Evolutionary conservation across 1,284 basidiomycete species (phyloP).

Genomic region (Phellopilus nigrolimitatus): DNA sequence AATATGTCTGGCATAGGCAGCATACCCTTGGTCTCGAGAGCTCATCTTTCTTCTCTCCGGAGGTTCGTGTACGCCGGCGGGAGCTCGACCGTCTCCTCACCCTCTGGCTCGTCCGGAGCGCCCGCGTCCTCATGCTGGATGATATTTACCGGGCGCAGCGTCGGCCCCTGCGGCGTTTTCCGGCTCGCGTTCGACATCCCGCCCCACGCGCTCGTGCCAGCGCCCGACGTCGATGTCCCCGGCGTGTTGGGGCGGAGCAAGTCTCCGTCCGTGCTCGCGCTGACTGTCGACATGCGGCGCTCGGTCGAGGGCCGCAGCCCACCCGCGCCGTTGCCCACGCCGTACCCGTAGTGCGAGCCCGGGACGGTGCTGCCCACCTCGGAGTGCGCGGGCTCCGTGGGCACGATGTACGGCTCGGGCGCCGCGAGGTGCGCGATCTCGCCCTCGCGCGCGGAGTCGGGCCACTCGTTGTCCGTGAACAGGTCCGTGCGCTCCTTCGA

Average conservation of each 20-base stretch:
- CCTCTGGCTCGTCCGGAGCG: conserved; percentile 36
- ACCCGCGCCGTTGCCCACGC: conserved; percentile 4
- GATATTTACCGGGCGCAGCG: conserved; percentile 67
- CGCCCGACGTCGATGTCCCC: conserved; percentile 26
- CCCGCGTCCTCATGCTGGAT: conserved; percentile 81
- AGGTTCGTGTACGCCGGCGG: conserved; percentile 76
- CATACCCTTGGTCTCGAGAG: background rate
- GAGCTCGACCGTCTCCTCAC: conserved; percentile 68
- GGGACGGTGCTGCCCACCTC: conserved; percentile 11
- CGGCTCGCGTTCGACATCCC: conserved; percentile 37
- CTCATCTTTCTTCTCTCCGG: background rate
- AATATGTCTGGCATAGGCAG: too few species aligned
- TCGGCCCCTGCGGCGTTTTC: conserved; percentile 39
- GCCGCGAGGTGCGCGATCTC: conserved; percentile 44
- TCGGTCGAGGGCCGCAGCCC: background rate
- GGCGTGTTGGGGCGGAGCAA: conserved; percentile 39
- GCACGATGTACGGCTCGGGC: conserved; percentile 27
- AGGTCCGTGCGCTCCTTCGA: conserved; percentile 55
- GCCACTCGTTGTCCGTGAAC: conserved; percentile 56
- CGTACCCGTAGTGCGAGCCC: conserved; percentile 14
- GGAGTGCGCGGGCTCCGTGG: conserved; percentile 7
- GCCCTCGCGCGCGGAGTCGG: conserved; percentile 33
- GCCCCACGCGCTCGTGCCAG: conserved; percentile 26
- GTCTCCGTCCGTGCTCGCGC: conserved; percentile 26
- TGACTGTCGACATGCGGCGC: conserved; percentile 6